Conservation (phyloP, 1,139 yeast species). For the Blastobotrys capitulatus region DNA sequence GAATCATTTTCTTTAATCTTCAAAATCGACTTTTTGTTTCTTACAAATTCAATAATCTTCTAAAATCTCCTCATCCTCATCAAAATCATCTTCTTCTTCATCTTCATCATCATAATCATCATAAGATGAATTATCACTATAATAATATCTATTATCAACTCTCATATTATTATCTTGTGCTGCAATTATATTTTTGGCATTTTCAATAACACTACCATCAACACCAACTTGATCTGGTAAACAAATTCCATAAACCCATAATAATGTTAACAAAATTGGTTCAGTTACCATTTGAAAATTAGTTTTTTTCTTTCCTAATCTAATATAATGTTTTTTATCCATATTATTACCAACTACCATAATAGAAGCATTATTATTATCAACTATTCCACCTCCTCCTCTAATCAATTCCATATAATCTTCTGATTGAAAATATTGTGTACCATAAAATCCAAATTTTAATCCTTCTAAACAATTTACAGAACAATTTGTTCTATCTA, state of each 20-base stretch:
- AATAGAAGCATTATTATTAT: neutral
- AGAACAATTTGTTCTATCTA: neutral
- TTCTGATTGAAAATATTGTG: neutral
- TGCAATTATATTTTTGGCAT: neutral
- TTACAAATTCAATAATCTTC: too few relatives aligned
- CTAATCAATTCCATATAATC: neutral
- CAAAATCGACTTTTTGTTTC: neutral
- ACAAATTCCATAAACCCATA: neutral
- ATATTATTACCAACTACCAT: neutral
- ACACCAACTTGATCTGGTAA: neutral
- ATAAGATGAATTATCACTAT: neutral
- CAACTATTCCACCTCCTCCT: neutral
- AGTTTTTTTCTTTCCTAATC: neutral
- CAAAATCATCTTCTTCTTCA: neutral
- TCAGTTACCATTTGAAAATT: slow-evolving; percentile 2
- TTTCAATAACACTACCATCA: neutral
- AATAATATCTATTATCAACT: neutral
- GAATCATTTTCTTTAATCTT: too few relatives aligned
- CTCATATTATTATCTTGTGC: neutral
- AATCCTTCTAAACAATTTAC: neutral
- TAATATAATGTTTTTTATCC: neutral
- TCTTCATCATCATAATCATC: neutral
- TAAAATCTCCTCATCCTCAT: neutral
- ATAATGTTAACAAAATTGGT: neutral
- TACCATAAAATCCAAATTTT: slow-evolving; percentile 1